Percentiles rank a stretch among this genome's conserved stretches.
Evolutionary conservation across 257 asterid genomes (phyloP).

Genomic region (Orobanche coerulescens): DNA sequence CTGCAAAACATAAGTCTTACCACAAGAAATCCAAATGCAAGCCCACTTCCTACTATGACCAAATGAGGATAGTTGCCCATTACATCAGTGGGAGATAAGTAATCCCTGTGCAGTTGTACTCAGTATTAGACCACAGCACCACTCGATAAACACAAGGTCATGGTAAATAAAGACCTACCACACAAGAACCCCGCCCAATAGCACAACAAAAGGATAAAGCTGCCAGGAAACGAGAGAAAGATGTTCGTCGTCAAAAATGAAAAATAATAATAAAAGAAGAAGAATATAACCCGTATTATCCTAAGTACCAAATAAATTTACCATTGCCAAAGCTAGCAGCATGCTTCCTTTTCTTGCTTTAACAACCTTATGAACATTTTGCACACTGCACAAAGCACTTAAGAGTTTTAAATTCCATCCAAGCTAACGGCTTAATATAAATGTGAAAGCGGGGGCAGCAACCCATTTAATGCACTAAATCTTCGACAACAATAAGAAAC

Average conservation of each 20-base stretch:
- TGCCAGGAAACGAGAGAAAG: conserved; percentile 28
- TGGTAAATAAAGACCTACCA: conserved; percentile 45
- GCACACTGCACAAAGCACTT: conserved; percentile 43
- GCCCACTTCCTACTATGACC: conserved; percentile 60
- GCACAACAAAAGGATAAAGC: conserved; percentile 78
- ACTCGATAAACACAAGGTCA: conserved; percentile 1
- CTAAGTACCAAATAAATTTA: conserved; percentile 22
- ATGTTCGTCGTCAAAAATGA: neutral
- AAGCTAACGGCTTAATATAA: conserved; percentile 6
- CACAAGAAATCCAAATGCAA: conserved; percentile 89
- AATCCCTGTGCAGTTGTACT: conserved; percentile 44
- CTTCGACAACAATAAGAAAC: neutral
- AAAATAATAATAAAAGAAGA: neutral
- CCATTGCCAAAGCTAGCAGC: conserved; percentile 87
- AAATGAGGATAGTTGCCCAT: conserved; percentile 52
- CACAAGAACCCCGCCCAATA: conserved; percentile 58
- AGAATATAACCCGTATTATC: neutral
- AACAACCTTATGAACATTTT: conserved; percentile 67
- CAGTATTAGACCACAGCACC: conserved; percentile 6
- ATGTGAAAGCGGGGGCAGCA: conserved; percentile 13
- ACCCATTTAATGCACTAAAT: no score
- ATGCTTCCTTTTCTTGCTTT: conserved; percentile 76
- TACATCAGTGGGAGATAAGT: conserved; percentile 57
- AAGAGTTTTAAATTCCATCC: conserved; percentile 8
- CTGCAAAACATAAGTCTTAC: conserved; percentile 34